phyloP scores from a whole-genome alignment of 2,329 filamentous ascomycete species.

The Fonsecaea pugnacius region DNA sequence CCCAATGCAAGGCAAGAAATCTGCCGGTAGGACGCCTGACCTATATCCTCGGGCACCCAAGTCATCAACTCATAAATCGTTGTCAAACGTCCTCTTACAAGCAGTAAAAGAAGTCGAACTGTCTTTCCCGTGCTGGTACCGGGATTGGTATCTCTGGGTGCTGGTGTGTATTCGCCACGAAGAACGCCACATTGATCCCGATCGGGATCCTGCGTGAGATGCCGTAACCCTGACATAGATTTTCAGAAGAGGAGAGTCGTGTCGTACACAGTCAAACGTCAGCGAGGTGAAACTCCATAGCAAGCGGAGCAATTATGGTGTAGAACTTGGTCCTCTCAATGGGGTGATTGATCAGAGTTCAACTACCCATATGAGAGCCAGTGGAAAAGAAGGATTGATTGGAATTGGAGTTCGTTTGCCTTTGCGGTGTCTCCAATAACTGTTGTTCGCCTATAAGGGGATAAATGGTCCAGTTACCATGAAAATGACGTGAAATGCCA shows the following conservation, averaged over 20 bases:
- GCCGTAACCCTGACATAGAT: neutral
- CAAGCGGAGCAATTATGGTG: neutral
- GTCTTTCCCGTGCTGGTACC: neutral
- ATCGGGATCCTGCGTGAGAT: neutral
- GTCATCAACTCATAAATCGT: neutral
- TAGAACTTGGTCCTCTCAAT: neutral
- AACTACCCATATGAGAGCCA: neutral
- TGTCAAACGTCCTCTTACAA: neutral
- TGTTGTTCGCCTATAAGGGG: too few relatives aligned
- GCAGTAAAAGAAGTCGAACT: too few relatives aligned
- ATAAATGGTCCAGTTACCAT: neutral
- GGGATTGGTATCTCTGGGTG: neutral
- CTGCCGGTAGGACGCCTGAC: neutral
- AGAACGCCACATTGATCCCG: neutral
- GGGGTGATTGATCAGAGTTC: neutral
- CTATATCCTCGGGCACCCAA: neutral
- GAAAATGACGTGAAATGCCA: neutral
- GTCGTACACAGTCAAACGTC: neutral
- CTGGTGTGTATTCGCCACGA: neutral
- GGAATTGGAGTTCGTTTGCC: neutral
- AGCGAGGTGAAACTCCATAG: neutral
- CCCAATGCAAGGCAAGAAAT: neutral
- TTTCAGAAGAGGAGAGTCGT: neutral
- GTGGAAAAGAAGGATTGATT: neutral
- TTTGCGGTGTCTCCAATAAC: neutral